phyloP scores from a whole-genome alignment of 2,329 filamentous ascomycete genomes.

The Penicillium sp. region DNA sequence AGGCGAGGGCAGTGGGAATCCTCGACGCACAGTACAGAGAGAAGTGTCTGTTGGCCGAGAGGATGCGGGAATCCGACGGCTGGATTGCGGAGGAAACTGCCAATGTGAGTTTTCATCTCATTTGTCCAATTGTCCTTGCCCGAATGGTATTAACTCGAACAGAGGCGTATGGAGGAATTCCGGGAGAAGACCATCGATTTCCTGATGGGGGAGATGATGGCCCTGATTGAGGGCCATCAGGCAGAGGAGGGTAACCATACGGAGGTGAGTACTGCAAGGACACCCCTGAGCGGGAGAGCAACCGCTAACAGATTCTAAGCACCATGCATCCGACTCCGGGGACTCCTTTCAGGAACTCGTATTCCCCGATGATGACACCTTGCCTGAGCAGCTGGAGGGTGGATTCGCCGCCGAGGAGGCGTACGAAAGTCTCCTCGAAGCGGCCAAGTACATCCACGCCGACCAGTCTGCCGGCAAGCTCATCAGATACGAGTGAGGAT shows the following conservation, averaged over 20 bases:
- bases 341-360: slow-evolving; percentile 24
- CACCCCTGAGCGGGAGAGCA: neutral
- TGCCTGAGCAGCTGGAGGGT: slow-evolving; percentile 26
- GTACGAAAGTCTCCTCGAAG: slow-evolving; percentile 30
- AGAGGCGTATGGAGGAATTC: slow-evolving; percentile 15
- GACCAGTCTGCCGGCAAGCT: slow-evolving; percentile 1
- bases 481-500: too few species aligned
- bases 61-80: slow-evolving; percentile 32
- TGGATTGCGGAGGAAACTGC: slow-evolving; percentile 34
- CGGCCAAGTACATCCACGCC: slow-evolving; percentile 25
- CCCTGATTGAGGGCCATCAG: slow-evolving; percentile 16
- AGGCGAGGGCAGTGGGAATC: slow-evolving; percentile 28
- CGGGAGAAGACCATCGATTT: slow-evolving; percentile 19
- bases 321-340: slow-evolving; percentile 33
- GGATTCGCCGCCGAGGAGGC: slow-evolving; percentile 36
- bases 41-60: slow-evolving; percentile 31
- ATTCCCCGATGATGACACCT: slow-evolving; percentile 21
- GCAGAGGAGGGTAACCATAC: slow-evolving; percentile 26
- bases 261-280: slow-evolving; percentile 16
- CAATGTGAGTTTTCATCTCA: slow-evolving; percentile 24
- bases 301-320: slow-evolving; percentile 16
- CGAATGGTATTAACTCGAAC: neutral
- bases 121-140: neutral
- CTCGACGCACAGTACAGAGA: slow-evolving; percentile 33
- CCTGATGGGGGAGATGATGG: slow-evolving; percentile 22